phyloP scores from a whole-genome alignment of 148 eudicot genomes.

The Oxyria digyna region DNA sequence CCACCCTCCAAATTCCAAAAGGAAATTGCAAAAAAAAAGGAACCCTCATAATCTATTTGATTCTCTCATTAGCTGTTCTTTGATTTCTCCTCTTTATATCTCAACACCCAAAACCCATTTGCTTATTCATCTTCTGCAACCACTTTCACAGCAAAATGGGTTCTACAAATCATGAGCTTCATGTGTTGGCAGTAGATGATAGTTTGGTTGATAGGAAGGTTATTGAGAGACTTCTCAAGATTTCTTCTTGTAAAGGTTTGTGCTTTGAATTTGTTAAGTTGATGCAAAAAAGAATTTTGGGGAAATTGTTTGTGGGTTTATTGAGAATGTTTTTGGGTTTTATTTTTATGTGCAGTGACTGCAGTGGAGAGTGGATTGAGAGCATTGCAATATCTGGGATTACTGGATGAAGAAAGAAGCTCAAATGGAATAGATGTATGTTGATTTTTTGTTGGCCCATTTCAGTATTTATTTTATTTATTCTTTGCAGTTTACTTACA shows the following conservation, averaged over 20 bases:
- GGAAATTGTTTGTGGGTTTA: not conserved
- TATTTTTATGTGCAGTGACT: slow-evolving; percentile 29
- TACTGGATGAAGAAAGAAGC: slow-evolving; percentile 37
- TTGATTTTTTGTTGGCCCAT: not conserved
- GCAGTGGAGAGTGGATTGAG: slow-evolving; percentile 49
- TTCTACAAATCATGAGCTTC: slow-evolving; percentile 18
- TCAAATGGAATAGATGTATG: slow-evolving; percentile 31
- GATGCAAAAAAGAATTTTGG: no score
- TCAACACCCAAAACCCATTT: not conserved
- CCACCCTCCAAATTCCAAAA: not conserved
- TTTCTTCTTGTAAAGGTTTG: slow-evolving; percentile 48
- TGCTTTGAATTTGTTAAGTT: not conserved
- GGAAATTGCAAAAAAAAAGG: not conserved
- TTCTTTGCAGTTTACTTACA: not conserved
- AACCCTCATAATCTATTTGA: slow-evolving; percentile 7
- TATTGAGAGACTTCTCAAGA: slow-evolving; percentile 40
- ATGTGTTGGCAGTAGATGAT: slow-evolving; percentile 61
- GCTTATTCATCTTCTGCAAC: not conserved
- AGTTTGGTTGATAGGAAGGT: slow-evolving; percentile 49
- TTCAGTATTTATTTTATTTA: not conserved
- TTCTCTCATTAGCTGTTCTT: not conserved
- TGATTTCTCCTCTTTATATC: not conserved
- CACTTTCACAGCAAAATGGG: not conserved
- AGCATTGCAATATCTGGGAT: slow-evolving; percentile 48
- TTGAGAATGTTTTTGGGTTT: slow-evolving; percentile 3